Evolutionary conservation across 768 basidiomycete species (phyloP).

Genomic region (Agaricus bisporus): DNA sequence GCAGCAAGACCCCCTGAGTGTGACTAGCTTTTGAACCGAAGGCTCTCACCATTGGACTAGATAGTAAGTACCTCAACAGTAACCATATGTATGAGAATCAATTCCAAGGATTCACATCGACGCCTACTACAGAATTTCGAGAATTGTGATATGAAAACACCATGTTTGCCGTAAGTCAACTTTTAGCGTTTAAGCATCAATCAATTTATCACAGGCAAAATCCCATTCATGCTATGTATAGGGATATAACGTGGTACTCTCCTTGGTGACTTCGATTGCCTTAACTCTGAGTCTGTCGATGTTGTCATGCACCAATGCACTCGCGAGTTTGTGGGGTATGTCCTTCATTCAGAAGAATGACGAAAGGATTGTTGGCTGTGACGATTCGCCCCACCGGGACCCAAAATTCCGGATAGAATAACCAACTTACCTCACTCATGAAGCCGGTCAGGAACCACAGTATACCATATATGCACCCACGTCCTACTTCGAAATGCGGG

Average conservation of each 20-base stretch:
- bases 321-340: neutral
- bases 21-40: neutral
- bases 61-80: neutral
- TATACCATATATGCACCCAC: neutral
- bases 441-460: neutral
- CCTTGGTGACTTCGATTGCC: no score
- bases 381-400: neutral
- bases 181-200: no score
- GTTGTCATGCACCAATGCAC: neutral
- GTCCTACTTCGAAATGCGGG: neutral
- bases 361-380: no score
- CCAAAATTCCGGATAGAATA: neutral
- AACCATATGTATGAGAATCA: neutral
- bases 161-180: no score
- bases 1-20: neutral
- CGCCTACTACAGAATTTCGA: no score
- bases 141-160: neutral
- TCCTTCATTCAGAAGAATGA: neutral
- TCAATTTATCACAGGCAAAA: no score
- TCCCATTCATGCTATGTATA: no score
- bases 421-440: neutral
- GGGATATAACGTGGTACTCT: no score
- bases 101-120: no score
- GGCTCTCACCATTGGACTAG: neutral
- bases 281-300: no score